Percentiles rank a stretch among this genome's conserved stretches.
These are phyloP conservation scores for Solanum chilense DNA, from an alignment of 257 asterid genomes.

Conservation along the genomic window DNA sequence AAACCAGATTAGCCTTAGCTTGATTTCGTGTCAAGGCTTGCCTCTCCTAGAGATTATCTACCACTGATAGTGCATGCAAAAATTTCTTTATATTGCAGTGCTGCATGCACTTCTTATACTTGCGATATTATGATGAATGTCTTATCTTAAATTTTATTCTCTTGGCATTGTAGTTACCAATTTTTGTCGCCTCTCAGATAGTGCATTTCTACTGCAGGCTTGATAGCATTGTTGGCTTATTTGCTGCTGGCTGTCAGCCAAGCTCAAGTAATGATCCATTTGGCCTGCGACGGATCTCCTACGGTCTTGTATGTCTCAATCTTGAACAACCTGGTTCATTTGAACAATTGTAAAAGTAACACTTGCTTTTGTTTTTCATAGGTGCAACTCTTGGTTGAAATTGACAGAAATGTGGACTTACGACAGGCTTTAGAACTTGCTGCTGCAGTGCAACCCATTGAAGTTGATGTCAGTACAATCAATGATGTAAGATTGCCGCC, in stretches of 20 bases:
- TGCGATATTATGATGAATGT: neutral
- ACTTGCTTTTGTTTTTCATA: slow-evolving; percentile 16
- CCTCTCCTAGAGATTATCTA: neutral
- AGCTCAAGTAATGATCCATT: slow-evolving; percentile 84
- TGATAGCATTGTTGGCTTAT: slow-evolving; percentile 92
- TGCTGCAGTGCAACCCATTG: slow-evolving; percentile 79
- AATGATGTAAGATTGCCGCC: slow-evolving; percentile 44
- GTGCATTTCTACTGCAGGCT: slow-evolving; percentile 40
- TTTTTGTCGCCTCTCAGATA: neutral
- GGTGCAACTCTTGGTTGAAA: slow-evolving; percentile 89
- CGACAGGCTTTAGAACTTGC: slow-evolving; percentile 73
- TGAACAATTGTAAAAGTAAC: slow-evolving; percentile 1
- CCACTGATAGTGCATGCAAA: neutral
- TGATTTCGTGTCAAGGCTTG: neutral
- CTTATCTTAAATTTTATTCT: neutral
- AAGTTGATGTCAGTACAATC: slow-evolving; percentile 49
- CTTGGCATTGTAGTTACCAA: neutral
- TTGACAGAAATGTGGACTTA: slow-evolving; percentile 59
- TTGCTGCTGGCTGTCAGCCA: slow-evolving; percentile 99
- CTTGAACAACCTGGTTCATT: slow-evolving; percentile 1
- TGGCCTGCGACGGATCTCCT: slow-evolving; percentile 88
- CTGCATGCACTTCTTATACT: neutral
- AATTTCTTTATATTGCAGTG: neutral
- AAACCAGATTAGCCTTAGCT: neutral
- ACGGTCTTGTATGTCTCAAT: slow-evolving; percentile 66